A percentile compares a stretch with the other conserved stretches of the same genome.
These are phyloP conservation scores for Arabis alpina DNA, from an alignment of 345 rosid genomes.

Conservation along the genomic window DNA sequence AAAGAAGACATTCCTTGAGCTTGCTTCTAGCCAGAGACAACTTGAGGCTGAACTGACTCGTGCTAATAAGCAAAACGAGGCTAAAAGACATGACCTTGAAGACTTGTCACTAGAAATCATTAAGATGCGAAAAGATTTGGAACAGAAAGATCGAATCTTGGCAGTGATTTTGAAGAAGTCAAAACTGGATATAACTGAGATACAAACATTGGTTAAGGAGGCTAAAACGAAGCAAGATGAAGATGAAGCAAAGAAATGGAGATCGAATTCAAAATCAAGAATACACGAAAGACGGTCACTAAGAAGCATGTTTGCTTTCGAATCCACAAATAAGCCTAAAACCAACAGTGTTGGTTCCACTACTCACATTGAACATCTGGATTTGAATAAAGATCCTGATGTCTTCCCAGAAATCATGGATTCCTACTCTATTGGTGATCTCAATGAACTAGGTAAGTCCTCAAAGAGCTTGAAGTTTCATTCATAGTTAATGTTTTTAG, in stretches of 20 bases:
- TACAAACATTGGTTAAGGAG: conserved; percentile 73
- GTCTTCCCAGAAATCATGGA: conserved; percentile 47
- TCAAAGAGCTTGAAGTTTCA: conserved; percentile 17
- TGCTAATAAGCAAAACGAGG: conserved; percentile 67
- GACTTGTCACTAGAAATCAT: conserved; percentile 65
- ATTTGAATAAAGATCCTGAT: conserved; percentile 46
- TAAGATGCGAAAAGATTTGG: conserved; percentile 71
- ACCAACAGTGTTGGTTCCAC: conserved; percentile 40
- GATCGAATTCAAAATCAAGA: conserved; percentile 57
- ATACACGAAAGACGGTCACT: conserved; percentile 72
- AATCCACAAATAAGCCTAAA: conserved; percentile 51
- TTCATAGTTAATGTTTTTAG: conserved; percentile 8
- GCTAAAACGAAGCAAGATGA: conserved; percentile 75
- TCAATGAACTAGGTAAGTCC: conserved; percentile 52
- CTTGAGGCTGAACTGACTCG: conserved; percentile 87
- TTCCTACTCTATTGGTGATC: conserved; percentile 49
- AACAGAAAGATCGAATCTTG: conserved; percentile 80
- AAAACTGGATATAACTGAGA: conserved; percentile 68
- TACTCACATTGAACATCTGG: conserved; percentile 48
- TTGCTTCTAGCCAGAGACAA: conserved; percentile 88
- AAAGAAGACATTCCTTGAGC: conserved; percentile 89
- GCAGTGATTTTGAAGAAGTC: conserved; percentile 84
- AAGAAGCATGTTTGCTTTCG: conserved; percentile 67
- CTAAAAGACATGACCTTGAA: conserved; percentile 63
- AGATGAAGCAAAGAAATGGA: conserved; percentile 66